These are phyloP conservation scores for Umbelopsis sp. DNA, from an alignment of 371 early-diverging fungal species.

Conservation along the genomic window DNA sequence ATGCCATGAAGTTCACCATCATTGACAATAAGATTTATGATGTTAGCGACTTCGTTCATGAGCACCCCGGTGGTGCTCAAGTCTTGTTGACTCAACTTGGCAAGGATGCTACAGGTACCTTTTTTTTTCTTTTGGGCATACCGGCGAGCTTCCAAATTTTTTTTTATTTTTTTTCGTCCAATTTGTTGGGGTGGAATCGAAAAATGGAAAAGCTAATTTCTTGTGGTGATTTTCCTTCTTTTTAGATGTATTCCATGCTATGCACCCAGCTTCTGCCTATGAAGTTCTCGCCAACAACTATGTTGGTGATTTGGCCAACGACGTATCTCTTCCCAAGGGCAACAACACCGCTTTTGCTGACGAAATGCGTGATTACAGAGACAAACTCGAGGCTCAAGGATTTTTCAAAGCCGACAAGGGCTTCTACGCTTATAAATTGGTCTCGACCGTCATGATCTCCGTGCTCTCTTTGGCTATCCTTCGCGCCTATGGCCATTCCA, in stretches of 20 bases:
- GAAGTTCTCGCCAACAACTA: constrained; percentile 79
- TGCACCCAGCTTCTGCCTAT: constrained; percentile 76
- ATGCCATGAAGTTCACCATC: constrained; percentile 64
- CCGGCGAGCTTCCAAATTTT: background rate
- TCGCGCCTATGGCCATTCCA: constrained; percentile 55
- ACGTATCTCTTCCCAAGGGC: constrained; percentile 26
- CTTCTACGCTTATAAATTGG: constrained; percentile 70
- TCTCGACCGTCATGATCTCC: constrained; percentile 60
- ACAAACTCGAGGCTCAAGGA: constrained; percentile 59
- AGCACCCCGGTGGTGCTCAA: constrained; percentile 84
- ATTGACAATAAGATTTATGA: constrained; percentile 88
- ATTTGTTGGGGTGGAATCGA: constrained; percentile 13
- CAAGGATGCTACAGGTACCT: constrained; percentile 79
- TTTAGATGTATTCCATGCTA: constrained; percentile 83
- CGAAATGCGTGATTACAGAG: constrained; percentile 72
- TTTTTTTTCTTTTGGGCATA: background rate
- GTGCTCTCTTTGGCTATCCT: constrained; percentile 57
- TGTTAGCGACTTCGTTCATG: constrained; percentile 77
- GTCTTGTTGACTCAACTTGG: constrained; percentile 79
- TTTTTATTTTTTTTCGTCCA: background rate
- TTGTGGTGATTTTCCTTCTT: background rate
- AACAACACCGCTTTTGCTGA: constrained; percentile 46
- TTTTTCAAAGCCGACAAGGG: constrained; percentile 70
- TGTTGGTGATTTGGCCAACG: constrained; percentile 72
- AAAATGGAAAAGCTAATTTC: background rate